A percentile compares a stretch with the other conserved stretches of the same genome.
phyloP scores from a whole-genome alignment of 2,329 filamentous ascomycete genomes.

The Aspergillus ibericus region DNA sequence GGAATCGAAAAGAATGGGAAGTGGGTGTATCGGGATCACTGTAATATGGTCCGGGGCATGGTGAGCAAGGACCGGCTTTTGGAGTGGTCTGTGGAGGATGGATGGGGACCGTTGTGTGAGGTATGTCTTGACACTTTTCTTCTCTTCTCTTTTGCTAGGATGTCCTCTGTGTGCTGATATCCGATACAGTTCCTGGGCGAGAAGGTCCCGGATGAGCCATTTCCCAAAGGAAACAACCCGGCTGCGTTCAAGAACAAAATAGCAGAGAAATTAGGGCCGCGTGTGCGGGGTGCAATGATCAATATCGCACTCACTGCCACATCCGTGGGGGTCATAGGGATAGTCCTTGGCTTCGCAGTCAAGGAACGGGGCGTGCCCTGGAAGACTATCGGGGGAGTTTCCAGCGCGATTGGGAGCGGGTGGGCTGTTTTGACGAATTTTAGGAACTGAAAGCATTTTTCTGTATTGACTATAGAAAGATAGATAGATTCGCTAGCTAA shows the following conservation, averaged over 20 bases:
- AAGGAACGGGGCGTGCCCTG: neutral
- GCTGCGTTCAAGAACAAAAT: neutral
- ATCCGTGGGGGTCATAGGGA: neutral
- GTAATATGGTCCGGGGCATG: constrained; percentile 25
- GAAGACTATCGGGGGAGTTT: neutral
- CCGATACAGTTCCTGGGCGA: neutral
- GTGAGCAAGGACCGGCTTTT: constrained; percentile 23
- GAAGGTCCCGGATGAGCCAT: neutral
- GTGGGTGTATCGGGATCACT: constrained; percentile 26
- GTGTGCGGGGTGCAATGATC: neutral
- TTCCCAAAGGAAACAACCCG: neutral
- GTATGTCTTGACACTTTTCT: too few species aligned
- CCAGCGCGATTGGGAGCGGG: neutral
- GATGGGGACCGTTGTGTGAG: constrained; percentile 30
- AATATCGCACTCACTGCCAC: neutral
- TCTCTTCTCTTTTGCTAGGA: too few species aligned
- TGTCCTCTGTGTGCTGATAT: neutral
- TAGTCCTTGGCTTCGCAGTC: neutral
- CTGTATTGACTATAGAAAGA: too few species aligned
- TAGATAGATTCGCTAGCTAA: too few species aligned
- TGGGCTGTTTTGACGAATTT: neutral
- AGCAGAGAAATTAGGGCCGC: neutral
- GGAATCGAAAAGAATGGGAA: constrained; percentile 17
- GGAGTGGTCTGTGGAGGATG: constrained; percentile 28
- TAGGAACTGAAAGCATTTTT: neutral